phyloP scores from a whole-genome alignment of 2,329 filamentous ascomycete genomes.

The Talaromyces sp. region DNA sequence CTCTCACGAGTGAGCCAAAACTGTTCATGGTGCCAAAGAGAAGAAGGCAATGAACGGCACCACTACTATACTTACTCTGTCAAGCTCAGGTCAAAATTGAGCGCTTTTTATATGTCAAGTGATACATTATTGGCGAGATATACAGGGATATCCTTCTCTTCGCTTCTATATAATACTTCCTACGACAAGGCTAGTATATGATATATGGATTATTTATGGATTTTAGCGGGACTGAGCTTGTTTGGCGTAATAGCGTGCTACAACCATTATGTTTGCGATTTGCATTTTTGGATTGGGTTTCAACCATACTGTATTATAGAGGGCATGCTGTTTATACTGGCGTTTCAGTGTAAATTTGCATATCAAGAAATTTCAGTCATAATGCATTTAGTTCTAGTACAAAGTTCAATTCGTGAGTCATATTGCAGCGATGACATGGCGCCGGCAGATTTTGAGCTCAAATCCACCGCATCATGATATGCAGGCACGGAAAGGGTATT shows the following conservation, averaged over 20 bases:
- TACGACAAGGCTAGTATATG: background rate
- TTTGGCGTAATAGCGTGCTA: background rate
- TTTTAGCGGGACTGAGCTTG: background rate
- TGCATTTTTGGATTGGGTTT: background rate
- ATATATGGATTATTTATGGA: background rate
- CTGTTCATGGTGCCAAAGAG: conserved; percentile 18
- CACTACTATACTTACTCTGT: background rate
- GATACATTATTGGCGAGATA: background rate
- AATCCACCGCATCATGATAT: background rate
- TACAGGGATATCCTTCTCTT: background rate
- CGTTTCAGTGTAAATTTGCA: background rate
- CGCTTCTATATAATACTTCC: background rate
- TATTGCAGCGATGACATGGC: background rate
- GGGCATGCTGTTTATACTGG: background rate
- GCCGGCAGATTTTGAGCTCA: background rate
- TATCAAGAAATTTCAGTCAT: background rate
- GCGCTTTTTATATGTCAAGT: background rate
- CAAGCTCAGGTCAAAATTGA: background rate
- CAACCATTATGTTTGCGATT: background rate
- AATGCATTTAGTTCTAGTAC: background rate
- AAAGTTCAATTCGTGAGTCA: background rate
- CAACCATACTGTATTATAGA: background rate
- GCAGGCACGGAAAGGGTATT: background rate
- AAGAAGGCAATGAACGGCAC: conserved; percentile 4
- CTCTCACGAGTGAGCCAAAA: conserved; percentile 15